Evolutionary conservation across 305 asterid genomes (phyloP).

Genomic region (Striga hermonthica): DNA sequence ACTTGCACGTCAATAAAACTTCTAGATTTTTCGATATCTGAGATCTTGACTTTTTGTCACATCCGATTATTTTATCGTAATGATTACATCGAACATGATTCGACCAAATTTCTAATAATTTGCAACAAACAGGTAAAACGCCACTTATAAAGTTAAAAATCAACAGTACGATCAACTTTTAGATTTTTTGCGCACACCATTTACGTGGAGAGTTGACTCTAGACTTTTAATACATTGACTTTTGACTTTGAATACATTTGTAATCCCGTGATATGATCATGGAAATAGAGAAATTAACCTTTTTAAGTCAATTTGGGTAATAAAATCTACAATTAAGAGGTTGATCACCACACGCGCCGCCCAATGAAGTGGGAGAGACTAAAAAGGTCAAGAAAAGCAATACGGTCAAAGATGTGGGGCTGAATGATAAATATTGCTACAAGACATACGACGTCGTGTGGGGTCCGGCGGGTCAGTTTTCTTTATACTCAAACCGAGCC

Average conservation of each 20-base stretch:
- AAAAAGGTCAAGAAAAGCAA: not conserved
- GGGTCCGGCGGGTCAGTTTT: not conserved
- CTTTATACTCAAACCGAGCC: not conserved
- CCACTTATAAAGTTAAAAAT: not conserved
- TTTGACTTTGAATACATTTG: not conserved
- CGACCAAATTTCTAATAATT: not conserved
- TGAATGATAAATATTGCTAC: not conserved
- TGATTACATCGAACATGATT: not conserved
- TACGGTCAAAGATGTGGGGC: constrained; percentile 9
- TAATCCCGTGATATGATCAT: too few relatives aligned
- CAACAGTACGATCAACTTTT: not conserved
- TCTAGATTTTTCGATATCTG: too few relatives aligned
- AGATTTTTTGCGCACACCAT: not conserved
- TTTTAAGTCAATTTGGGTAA: not conserved
- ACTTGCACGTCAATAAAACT: too few relatives aligned
- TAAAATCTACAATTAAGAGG: not conserved
- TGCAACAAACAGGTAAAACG: not conserved
- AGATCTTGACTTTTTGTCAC: not conserved
- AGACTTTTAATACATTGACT: not conserved
- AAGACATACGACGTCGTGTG: constrained; percentile 3
- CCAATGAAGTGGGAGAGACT: not conserved
- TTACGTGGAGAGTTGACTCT: not conserved
- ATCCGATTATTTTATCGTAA: too few relatives aligned
- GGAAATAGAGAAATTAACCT: not conserved
- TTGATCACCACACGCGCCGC: not conserved